Percentiles rank a stretch among this genome's conserved stretches.
Evolutionary conservation across 2,329 filamentous ascomycete genomes (phyloP).

Genomic region (Exophiala oligosperma): DNA sequence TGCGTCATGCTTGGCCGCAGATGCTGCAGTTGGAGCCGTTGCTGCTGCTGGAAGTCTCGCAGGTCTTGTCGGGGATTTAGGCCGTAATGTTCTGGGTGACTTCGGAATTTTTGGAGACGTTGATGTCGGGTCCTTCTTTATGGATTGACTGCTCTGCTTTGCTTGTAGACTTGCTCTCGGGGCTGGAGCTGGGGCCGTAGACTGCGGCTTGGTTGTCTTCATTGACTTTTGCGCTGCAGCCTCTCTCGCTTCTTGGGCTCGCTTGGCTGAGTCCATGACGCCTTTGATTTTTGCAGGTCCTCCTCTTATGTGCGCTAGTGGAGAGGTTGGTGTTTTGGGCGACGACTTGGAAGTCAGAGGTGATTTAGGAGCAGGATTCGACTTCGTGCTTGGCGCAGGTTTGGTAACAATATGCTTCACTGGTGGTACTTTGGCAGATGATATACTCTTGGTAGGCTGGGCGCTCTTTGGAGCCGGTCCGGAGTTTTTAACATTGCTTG

Average conservation of each 20-base stretch:
- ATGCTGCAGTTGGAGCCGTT: slow-evolving; percentile 42
- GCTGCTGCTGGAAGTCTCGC: slow-evolving; percentile 42
- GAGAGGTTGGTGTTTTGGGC: slow-evolving; percentile 20
- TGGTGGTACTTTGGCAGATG: slow-evolving; percentile 20
- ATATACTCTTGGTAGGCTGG: slow-evolving; percentile 20
- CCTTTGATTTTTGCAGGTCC: slow-evolving; percentile 32
- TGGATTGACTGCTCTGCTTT: neutral
- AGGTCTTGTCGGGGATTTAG: slow-evolving; percentile 43
- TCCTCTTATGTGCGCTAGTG: slow-evolving; percentile 21
- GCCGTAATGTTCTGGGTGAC: slow-evolving; percentile 30
- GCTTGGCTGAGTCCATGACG: slow-evolving; percentile 32
- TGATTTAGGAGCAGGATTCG: slow-evolving; percentile 17
- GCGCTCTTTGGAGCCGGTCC: slow-evolving; percentile 19
- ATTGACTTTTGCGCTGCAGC: slow-evolving; percentile 11
- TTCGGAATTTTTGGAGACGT: slow-evolving; percentile 22
- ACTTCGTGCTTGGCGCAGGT: neutral
- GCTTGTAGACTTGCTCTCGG: slow-evolving; percentile 11
- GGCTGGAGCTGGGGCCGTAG: neutral
- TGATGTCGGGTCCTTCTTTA: slow-evolving; percentile 22
- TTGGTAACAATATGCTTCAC: slow-evolving; percentile 15
- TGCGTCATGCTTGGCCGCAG: slow-evolving; percentile 36
- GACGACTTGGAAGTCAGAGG: slow-evolving; percentile 19
- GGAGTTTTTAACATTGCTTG: slow-evolving; percentile 10
- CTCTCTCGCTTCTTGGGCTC: slow-evolving; percentile 30
- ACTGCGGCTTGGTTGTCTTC: slow-evolving; percentile 27